Conservation (phyloP, 108 stramenopile genomes). For the Seminavis robusta region DNA sequence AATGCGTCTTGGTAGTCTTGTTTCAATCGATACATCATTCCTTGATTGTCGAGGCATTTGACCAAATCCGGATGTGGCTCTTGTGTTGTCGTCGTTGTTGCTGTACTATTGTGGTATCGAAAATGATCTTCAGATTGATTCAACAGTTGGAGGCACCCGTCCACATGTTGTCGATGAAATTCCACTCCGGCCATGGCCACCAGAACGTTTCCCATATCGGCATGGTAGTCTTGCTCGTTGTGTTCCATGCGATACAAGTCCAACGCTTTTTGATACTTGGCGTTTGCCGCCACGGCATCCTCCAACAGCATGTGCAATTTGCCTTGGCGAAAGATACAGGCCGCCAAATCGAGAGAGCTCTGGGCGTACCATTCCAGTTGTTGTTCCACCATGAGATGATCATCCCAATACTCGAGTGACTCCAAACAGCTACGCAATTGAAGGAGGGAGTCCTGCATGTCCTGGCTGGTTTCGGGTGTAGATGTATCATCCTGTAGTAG, state of each 20-base stretch:
- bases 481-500: too few species aligned
- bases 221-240: conserved; percentile 1
- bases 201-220: conserved; percentile 27
- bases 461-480: too few species aligned
- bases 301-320: conserved; percentile 35
- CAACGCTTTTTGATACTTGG: conserved; percentile 34
- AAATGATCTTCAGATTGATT: conserved; percentile 26
- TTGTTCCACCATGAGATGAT: conserved; percentile 28
- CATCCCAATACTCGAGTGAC: conserved; percentile 42
- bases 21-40: conserved; percentile 32
- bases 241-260: conserved; percentile 8
- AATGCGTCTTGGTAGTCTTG: conserved; percentile 31
- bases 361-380: conserved; percentile 1
- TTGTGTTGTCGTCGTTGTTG: too few species aligned
- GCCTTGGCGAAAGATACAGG: conserved; percentile 27
- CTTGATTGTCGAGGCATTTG: conserved; percentile 48
- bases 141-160: conserved; percentile 22
- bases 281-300: conserved; percentile 14
- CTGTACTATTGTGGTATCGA: too few species aligned
- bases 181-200: conserved; percentile 45
- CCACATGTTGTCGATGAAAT: conserved; percentile 23
- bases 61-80: conserved; percentile 17
- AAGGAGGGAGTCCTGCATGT: too few species aligned
- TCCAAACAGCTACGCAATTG: too few species aligned
- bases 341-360: conserved; percentile 23